Percentiles rank a stretch among this genome's conserved stretches.
These are phyloP conservation scores for Pisolithus tinctorius DNA, from an alignment of 768 basidiomycete species.

Conservation along the genomic window DNA sequence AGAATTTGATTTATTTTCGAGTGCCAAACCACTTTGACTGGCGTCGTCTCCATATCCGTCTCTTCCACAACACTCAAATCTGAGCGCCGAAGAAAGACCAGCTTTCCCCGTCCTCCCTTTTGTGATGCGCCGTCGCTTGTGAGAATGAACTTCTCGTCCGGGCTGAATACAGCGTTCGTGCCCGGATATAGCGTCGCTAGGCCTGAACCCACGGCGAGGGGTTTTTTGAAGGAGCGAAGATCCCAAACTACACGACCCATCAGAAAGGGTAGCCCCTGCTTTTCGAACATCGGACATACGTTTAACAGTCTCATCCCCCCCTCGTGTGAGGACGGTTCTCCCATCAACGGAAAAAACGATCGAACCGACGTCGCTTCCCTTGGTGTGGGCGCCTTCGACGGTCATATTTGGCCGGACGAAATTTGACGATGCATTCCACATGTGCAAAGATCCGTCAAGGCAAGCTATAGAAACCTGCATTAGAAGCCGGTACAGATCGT, in stretches of 20 bases:
- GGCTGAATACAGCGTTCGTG: constrained; percentile 93
- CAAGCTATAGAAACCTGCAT: constrained; percentile 49
- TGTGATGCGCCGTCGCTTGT: constrained; percentile 71
- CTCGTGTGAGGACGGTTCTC: constrained; percentile 76
- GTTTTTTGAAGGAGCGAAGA: constrained; percentile 83
- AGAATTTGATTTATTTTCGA: constrained; percentile 96
- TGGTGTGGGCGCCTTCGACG: constrained; percentile 81
- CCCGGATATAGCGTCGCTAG: constrained; percentile 80
- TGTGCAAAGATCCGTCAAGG: constrained; percentile 84
- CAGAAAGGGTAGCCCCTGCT: background rate
- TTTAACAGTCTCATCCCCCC: constrained; percentile 94
- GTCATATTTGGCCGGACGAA: constrained; percentile 87
- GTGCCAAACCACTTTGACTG: constrained; percentile 93
- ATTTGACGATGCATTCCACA: constrained; percentile 91
- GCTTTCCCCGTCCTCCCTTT: constrained; percentile 61
- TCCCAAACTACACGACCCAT: constrained; percentile 75
- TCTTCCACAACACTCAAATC: constrained; percentile 62
- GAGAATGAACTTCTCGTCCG: constrained; percentile 83
- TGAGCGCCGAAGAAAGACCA: constrained; percentile 69
- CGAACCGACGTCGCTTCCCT: constrained; percentile 82
- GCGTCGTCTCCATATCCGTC: constrained; percentile 65
- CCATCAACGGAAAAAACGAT: constrained; percentile 88
- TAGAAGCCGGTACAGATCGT: background rate
- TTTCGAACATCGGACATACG: constrained; percentile 46
- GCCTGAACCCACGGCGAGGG: constrained; percentile 58